A percentile compares a stretch with the other conserved stretches of the same genome.
These are phyloP conservation scores for Melaleuca quinquenervia DNA, from an alignment of 345 rosid genomes.

Conservation along the genomic window DNA sequence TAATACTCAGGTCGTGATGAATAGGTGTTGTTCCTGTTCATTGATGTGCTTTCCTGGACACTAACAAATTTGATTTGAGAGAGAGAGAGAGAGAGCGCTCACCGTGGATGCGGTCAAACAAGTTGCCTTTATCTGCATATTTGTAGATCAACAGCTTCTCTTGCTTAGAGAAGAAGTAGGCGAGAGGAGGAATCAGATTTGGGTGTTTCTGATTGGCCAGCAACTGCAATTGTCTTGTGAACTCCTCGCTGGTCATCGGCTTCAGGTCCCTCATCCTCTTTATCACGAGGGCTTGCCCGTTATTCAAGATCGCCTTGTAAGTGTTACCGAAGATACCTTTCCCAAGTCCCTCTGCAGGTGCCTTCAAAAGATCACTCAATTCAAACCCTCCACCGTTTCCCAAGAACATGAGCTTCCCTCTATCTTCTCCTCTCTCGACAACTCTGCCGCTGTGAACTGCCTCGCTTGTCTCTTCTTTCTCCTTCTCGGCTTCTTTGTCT, in stretches of 20 bases:
- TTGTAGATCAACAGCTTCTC: conserved; percentile 46
- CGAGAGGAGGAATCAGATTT: conserved; percentile 48
- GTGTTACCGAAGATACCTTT: conserved; percentile 35
- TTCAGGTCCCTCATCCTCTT: conserved; percentile 34
- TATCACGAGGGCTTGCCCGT: conserved; percentile 20
- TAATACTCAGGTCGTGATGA: neutral
- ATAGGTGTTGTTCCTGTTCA: neutral
- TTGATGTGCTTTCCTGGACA: neutral
- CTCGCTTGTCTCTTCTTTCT: neutral
- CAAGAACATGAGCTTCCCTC: conserved; percentile 22
- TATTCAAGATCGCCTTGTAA: conserved; percentile 31
- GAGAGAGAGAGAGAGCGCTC: neutral
- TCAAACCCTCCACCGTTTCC: conserved; percentile 11
- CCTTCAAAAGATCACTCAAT: conserved; percentile 30
- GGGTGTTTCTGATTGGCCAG: conserved; percentile 30
- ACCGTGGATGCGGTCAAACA: conserved; percentile 46
- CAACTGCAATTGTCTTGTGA: conserved; percentile 15
- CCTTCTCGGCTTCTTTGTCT: neutral
- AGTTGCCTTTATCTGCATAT: conserved; percentile 32
- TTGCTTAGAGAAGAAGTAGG: conserved; percentile 55
- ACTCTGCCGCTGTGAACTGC: neutral
- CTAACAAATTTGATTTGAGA: neutral
- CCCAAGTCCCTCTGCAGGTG: conserved; percentile 42
- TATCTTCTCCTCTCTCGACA: neutral
- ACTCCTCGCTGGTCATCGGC: conserved; percentile 32